Conservation (phyloP, 768 basidiomycete genomes). For the Heimioporus sp. region DNA sequence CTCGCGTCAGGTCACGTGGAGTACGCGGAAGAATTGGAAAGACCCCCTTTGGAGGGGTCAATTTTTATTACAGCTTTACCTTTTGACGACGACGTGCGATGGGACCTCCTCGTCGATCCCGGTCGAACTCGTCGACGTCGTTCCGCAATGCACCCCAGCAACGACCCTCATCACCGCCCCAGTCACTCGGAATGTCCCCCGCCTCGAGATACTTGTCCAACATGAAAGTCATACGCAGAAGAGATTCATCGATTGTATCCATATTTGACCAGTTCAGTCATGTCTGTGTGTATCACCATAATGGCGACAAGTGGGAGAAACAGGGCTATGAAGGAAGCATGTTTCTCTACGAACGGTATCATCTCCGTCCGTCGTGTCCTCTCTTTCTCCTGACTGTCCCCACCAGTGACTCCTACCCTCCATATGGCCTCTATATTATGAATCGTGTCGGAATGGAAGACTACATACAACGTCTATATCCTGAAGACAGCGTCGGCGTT, state of each 20-base stretch:
- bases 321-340: conserved; percentile 85
- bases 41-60: conserved; percentile 23
- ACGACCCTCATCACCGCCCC: conserved; percentile 5
- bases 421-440: conserved; percentile 82
- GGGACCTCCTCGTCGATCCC: conserved; percentile 30
- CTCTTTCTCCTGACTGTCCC: conserved; percentile 4
- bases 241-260: conserved; percentile 75
- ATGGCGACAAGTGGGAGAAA: conserved; percentile 77
- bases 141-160: conserved; percentile 9
- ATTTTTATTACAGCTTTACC: neutral
- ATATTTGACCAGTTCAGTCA: conserved; percentile 89
- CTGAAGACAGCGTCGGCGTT: conserved; percentile 68
- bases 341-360: conserved; percentile 82
- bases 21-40: neutral
- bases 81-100: conserved; percentile 6
- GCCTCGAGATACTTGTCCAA: conserved; percentile 70
- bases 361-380: neutral
- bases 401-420: conserved; percentile 68
- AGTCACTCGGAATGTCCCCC: conserved; percentile 53
- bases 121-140: conserved; percentile 27
- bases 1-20: conserved; percentile 36
- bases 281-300: conserved; percentile 78
- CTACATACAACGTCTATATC: conserved; percentile 69
- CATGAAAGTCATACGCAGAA: conserved; percentile 74
- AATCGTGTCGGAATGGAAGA: conserved; percentile 81